These are phyloP conservation scores for Castanea sativa DNA, from an alignment of 306 rosid species.

Conservation along the genomic window DNA sequence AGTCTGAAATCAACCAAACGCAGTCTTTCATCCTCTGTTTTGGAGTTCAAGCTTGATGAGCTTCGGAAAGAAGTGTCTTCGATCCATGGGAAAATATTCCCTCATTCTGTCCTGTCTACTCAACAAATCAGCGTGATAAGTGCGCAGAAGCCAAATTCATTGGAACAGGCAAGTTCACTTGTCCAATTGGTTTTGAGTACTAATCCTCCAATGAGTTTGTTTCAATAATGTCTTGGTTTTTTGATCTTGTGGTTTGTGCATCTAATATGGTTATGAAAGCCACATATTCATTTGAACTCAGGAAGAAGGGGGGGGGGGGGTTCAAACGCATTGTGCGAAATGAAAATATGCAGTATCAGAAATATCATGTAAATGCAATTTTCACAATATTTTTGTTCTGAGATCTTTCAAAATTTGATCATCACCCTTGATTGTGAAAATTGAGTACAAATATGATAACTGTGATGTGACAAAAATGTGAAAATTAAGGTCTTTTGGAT, in stretches of 20 bases:
- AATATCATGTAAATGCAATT: not conserved
- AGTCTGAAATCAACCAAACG: constrained; percentile 50
- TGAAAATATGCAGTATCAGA: not conserved
- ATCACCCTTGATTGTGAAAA: not conserved
- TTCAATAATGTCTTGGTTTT: not conserved
- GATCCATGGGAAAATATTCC: constrained; percentile 77
- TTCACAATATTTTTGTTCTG: not conserved
- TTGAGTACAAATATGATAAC: not conserved
- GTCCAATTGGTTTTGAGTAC: not conserved
- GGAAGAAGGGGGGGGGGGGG: not conserved
- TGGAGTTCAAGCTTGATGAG: constrained; percentile 81
- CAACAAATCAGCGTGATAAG: constrained; percentile 71
- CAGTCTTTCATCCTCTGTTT: constrained; percentile 45
- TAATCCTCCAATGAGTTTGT: not conserved
- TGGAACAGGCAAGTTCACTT: constrained; percentile 58
- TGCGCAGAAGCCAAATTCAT: constrained; percentile 66
- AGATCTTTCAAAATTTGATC: not conserved
- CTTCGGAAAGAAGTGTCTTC: constrained; percentile 72
- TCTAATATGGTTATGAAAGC: not conserved
- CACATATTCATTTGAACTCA: not conserved
- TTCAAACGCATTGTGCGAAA: not conserved
- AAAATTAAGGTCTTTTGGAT: not conserved
- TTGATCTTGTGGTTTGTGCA: not conserved
- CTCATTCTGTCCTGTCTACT: constrained; percentile 75
- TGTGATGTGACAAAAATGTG: not conserved